Evolutionary conservation across 108 stramenopile species (phyloP).

Genomic region (Skeletonema costatum): DNA sequence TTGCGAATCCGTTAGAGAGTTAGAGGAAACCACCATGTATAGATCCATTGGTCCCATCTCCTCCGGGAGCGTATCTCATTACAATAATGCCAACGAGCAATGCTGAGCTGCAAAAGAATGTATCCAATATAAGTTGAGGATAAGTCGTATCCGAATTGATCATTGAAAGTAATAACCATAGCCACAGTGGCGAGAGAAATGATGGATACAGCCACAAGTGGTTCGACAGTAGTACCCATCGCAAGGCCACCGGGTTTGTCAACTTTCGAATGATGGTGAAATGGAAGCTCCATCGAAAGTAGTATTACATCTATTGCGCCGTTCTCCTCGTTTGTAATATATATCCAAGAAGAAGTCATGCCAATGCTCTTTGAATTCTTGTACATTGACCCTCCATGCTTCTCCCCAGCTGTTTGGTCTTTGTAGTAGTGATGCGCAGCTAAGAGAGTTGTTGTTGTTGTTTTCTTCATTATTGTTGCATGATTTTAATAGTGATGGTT

Average conservation of each 20-base stretch:
- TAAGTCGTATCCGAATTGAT: slow-evolving; percentile 59
- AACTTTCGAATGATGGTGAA: slow-evolving; percentile 77
- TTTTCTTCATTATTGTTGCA: background rate
- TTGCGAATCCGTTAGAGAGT: slow-evolving; percentile 87
- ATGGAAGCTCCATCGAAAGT: slow-evolving; percentile 74
- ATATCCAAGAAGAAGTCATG: slow-evolving; percentile 67
- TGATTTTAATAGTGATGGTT: background rate
- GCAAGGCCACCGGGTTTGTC: slow-evolving; percentile 80
- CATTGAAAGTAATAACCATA: slow-evolving; percentile 71
- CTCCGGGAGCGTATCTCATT: slow-evolving; percentile 75
- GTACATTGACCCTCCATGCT: slow-evolving; percentile 52
- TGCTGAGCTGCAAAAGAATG: slow-evolving; percentile 24
- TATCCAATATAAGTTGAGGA: slow-evolving; percentile 47
- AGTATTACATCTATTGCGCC: slow-evolving; percentile 55
- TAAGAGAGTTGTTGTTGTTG: background rate
- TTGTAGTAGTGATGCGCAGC: background rate
- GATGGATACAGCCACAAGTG: slow-evolving; percentile 72
- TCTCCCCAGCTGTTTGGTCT: slow-evolving; percentile 64
- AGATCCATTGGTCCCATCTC: slow-evolving; percentile 79
- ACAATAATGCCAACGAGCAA: slow-evolving; percentile 45
- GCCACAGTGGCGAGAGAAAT: slow-evolving; percentile 75
- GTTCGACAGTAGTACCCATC: slow-evolving; percentile 87
- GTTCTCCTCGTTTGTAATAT: slow-evolving; percentile 62
- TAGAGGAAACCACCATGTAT: slow-evolving; percentile 69
- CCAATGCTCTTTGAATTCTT: slow-evolving; percentile 62